phyloP scores from a whole-genome alignment of 768 basidiomycete genomes.

The Naematelia aurantialba region DNA sequence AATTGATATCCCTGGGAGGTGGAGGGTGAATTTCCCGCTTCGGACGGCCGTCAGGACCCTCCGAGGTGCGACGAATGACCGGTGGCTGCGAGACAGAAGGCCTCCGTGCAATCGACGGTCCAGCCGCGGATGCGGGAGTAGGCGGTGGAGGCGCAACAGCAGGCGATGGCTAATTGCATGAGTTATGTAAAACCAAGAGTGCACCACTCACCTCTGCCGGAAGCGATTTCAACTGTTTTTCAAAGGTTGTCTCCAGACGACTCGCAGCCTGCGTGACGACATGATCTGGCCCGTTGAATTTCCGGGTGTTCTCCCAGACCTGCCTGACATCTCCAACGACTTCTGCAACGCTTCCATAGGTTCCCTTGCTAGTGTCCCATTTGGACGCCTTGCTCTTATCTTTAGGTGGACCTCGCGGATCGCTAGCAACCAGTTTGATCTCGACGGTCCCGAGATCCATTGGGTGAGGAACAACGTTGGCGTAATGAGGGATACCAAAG shows the following conservation, averaged over 20 bases:
- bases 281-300: slow-evolving; percentile 93
- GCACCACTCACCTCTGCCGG: slow-evolving; percentile 75
- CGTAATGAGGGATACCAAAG: slow-evolving; percentile 71
- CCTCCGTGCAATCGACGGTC: slow-evolving; percentile 55
- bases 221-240: slow-evolving; percentile 79
- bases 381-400: slow-evolving; percentile 42
- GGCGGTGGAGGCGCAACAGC: slow-evolving; percentile 22
- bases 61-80: slow-evolving; percentile 67
- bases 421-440: slow-evolving; percentile 74
- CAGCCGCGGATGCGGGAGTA: slow-evolving; percentile 19
- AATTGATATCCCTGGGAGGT: slow-evolving; percentile 82
- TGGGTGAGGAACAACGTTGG: slow-evolving; percentile 75
- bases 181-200: neutral
- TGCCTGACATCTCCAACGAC: slow-evolving; percentile 80
- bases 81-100: slow-evolving; percentile 71
- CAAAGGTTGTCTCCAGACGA: slow-evolving; percentile 75
- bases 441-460: slow-evolving; percentile 95
- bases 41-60: slow-evolving; percentile 58
- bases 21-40: slow-evolving; percentile 98
- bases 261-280: slow-evolving; percentile 72
- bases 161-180: slow-evolving; percentile 10
- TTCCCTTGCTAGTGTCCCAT: slow-evolving; percentile 45
- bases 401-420: slow-evolving; percentile 61
- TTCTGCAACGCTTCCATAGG: slow-evolving; percentile 69
- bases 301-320: slow-evolving; percentile 80